Conservation (phyloP, 2,329 filamentous ascomycete species). For the Emmonsiellopsis sp. region DNA sequence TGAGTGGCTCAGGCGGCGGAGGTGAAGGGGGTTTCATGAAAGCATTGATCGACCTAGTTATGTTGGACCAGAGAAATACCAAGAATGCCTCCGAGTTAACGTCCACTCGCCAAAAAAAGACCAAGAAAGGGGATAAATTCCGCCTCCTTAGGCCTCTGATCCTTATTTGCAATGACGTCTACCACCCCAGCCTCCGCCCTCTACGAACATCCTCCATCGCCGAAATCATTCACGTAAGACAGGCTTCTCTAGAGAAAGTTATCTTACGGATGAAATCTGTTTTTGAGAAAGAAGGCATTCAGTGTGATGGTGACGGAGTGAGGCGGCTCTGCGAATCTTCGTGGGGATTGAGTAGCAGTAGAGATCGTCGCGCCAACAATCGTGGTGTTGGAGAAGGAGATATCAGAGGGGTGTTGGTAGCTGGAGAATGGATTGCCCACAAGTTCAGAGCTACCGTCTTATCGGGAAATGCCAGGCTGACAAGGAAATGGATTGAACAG, state of each 20-base stretch:
- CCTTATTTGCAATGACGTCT: constrained; percentile 94
- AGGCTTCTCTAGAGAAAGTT: constrained; percentile 78
- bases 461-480: constrained; percentile 38
- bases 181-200: constrained; percentile 78
- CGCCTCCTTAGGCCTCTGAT: constrained; percentile 79
- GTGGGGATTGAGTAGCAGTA: constrained; percentile 54
- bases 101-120: constrained; percentile 41
- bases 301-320: constrained; percentile 81
- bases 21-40: constrained; percentile 92
- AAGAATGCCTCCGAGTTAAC: constrained; percentile 19
- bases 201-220: constrained; percentile 77
- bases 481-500: constrained; percentile 52
- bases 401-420: constrained; percentile 56
- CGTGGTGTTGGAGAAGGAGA: constrained; percentile 44
- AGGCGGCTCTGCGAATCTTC: constrained; percentile 59
- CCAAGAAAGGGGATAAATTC: constrained; percentile 75
- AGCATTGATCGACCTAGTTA: constrained; percentile 82
- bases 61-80: constrained; percentile 75
- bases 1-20: constrained; percentile 61
- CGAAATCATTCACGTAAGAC: constrained; percentile 85
- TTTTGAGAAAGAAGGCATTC: constrained; percentile 81
- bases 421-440: constrained; percentile 56
- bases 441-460: constrained; percentile 43
- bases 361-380: constrained; percentile 40
- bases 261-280: constrained; percentile 71